Conservation (phyloP, 495 filamentous ascomycete genomes). For the Penicillium argentinense region DNA sequence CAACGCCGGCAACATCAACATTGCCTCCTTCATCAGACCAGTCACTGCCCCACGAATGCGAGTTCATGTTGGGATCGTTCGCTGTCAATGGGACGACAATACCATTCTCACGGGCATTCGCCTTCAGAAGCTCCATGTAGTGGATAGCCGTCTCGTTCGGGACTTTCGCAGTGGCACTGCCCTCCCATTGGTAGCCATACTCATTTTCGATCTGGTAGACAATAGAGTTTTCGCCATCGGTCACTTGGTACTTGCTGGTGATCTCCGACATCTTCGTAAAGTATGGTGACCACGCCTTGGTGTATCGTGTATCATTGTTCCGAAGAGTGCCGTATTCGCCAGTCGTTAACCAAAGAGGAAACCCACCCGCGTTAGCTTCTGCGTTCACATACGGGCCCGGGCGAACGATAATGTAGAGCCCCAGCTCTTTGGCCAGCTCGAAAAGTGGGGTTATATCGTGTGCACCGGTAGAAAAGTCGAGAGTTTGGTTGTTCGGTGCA, state of each 20-base stretch:
- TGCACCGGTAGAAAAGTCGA: constrained; percentile 58
- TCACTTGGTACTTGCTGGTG: constrained; percentile 53
- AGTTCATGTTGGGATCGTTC: constrained; percentile 56
- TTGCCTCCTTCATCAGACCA: constrained; percentile 54
- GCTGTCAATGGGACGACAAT: constrained; percentile 53
- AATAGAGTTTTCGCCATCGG: constrained; percentile 55
- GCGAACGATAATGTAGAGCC: constrained; percentile 38
- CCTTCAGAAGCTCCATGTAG: constrained; percentile 59
- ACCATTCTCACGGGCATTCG: constrained; percentile 48
- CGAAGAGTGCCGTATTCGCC: constrained; percentile 59
- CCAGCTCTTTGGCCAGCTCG: constrained; percentile 53
- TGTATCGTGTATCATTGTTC: constrained; percentile 58
- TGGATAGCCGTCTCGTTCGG: constrained; percentile 48
- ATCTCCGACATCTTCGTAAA: constrained; percentile 48
- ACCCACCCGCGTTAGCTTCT: constrained; percentile 58
- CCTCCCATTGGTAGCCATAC: constrained; percentile 56
- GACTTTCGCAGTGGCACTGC: constrained; percentile 32
- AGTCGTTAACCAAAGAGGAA: constrained; percentile 61
- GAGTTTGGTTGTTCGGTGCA: constrained; percentile 45
- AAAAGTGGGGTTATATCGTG: constrained; percentile 54
- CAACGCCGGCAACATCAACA: constrained; percentile 57
- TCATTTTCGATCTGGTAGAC: constrained; percentile 64
- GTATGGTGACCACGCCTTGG: constrained; percentile 51
- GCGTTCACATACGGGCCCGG: constrained; percentile 48
- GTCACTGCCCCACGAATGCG: constrained; percentile 54